These are phyloP conservation scores for Cyclocybe cylindracea DNA, from an alignment of 768 basidiomycete species.

Conservation along the genomic window DNA sequence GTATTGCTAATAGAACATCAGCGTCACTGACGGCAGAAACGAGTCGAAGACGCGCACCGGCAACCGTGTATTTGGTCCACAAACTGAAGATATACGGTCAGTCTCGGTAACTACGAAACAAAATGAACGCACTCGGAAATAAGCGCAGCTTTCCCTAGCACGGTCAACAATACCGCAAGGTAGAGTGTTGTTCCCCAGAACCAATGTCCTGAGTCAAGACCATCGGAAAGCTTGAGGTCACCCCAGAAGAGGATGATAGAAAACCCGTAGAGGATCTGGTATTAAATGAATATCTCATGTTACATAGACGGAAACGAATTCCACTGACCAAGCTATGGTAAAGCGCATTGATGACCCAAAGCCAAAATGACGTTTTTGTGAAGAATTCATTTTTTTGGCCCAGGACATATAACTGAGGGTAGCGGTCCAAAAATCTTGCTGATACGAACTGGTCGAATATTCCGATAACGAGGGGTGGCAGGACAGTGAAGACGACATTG, in stretches of 20 bases:
- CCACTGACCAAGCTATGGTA: constrained; percentile 82
- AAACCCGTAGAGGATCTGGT: constrained; percentile 82
- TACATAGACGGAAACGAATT: neutral
- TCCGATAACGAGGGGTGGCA: constrained; percentile 96
- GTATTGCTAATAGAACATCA: constrained; percentile 66
- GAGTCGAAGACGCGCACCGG: constrained; percentile 46
- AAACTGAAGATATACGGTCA: constrained; percentile 49
- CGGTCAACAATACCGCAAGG: constrained; percentile 88
- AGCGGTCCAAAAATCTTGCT: constrained; percentile 93
- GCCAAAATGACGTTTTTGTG: constrained; percentile 87
- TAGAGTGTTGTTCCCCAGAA: constrained; percentile 99
- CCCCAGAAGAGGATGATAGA: constrained; percentile 93
- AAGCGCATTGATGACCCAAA: constrained; percentile 87
- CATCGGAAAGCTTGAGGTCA: constrained; percentile 78
- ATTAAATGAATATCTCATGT: constrained; percentile 2
- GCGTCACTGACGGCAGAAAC: constrained; percentile 1
- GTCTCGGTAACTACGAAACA: neutral
- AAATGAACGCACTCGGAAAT: constrained; percentile 84
- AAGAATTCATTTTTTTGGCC: constrained; percentile 96
- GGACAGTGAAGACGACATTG: constrained; percentile 93
- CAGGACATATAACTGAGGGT: constrained; percentile 93
- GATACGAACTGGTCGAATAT: constrained; percentile 99
- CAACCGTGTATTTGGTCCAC: constrained; percentile 99
- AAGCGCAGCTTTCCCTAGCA: constrained; percentile 94
- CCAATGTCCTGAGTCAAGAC: constrained; percentile 93